Evolutionary conservation across 164 flowering plant species (phyloP).

Genomic region (Platanus orientalis): DNA sequence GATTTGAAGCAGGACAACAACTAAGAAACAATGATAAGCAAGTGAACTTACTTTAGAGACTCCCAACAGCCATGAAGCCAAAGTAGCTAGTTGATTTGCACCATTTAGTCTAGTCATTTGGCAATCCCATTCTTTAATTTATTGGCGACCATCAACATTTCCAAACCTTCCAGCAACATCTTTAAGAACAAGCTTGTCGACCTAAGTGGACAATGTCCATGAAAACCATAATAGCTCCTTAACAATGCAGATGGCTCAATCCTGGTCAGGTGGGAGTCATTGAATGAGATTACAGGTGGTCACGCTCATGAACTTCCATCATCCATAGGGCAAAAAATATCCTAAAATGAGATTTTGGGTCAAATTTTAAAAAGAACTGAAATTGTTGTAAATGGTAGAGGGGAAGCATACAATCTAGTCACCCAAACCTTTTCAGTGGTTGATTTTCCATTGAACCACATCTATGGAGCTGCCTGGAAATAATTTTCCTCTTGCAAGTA

Average conservation of each 20-base stretch:
- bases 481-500: slow-evolving; percentile 45
- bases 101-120: slow-evolving; percentile 46
- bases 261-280: slow-evolving; percentile 39
- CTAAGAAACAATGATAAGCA: slow-evolving; percentile 36
- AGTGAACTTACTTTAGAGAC: slow-evolving; percentile 63
- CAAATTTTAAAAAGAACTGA: slow-evolving; percentile 36
- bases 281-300: slow-evolving; percentile 27
- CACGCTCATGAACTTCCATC: slow-evolving; percentile 33
- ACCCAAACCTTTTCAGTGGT: slow-evolving; percentile 40
- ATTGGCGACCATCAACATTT: slow-evolving; percentile 7
- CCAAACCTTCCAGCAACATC: background rate
- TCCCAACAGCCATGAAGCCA: slow-evolving; percentile 65
- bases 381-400: slow-evolving; percentile 28
- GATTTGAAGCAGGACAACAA: slow-evolving; percentile 42
- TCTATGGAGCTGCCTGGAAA: slow-evolving; percentile 39
- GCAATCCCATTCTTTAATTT: slow-evolving; percentile 29
- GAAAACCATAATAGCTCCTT: slow-evolving; percentile 32
- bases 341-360: slow-evolving; percentile 31
- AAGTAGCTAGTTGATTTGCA: slow-evolving; percentile 61
- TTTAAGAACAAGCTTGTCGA: slow-evolving; percentile 11
- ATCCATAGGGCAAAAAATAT: slow-evolving; percentile 36
- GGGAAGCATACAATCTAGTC: slow-evolving; percentile 28
- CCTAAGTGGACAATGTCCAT: slow-evolving; percentile 18
- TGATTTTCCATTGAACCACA: slow-evolving; percentile 40
- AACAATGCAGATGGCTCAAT: slow-evolving; percentile 52